Base-by-base conservation (phyloP, 2,329 filamentous ascomycete genomes). In the Pyrenophora graminea region DNA sequence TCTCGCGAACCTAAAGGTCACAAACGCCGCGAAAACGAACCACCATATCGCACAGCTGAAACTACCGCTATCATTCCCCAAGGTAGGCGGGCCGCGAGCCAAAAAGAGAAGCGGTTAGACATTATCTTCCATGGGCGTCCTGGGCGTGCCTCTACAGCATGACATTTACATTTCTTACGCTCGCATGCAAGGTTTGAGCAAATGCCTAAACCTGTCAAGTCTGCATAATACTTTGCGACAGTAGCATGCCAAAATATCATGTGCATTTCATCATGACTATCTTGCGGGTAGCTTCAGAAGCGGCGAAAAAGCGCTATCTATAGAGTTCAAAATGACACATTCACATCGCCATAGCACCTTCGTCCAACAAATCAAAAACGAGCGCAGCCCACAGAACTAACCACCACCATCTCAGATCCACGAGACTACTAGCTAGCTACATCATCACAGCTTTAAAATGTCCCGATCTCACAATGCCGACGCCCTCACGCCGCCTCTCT, bases 61-160 rank as follows among this genome's bases (percentile, higher is more conserved):
- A 62, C 73, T 97, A 56, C 94, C 94, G 3, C 77, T 97, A 39
- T 82, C 86, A 52, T 97, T 97, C 70, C 94, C 93, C 1, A 91
- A 88, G 76, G 52, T 69, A 8, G 64, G 59, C 36, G 65, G 59
- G 13, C 57, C 59, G 2, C 47, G 56, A 12, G 58, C 58, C 37
- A 58, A 53, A 38, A 62, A 47, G 55, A 57, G 59, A 51, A 18
- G 48, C 8, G 21, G 36, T 12, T 47, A 39, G 37, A 23, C 18
- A n/a, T 34, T 25, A 47, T 13, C 9, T 30, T 9, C 8, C 27
- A 12, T 30, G 27, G 27, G 27, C 27, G 27, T 30, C 12, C 27
- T 10, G 10, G 27, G 27, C 27, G 27, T 30, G 27, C 10, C 27
- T 13, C 10, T 30, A 30, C 27, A 3, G 9, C 15, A 30, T 30